Conservation (phyloP, 345 rosid species). For the Hibiscus mutabilis region DNA sequence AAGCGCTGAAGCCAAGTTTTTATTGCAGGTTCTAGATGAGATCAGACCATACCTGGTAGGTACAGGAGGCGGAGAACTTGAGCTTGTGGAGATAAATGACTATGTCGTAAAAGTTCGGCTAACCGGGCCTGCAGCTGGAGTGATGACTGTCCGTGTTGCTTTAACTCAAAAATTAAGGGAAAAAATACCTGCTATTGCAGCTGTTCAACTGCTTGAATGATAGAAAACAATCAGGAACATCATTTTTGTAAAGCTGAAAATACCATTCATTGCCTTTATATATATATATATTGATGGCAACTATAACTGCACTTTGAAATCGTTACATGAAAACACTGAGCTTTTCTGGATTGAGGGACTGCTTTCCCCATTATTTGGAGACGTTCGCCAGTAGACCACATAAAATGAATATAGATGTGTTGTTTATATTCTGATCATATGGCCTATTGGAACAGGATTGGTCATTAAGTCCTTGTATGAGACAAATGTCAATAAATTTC, state of each 20-base stretch:
- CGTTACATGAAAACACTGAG: background rate
- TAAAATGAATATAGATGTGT: too few species aligned
- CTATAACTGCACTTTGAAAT: background rate
- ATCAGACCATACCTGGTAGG: slow-evolving; percentile 86
- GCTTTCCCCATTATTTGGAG: background rate
- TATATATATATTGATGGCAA: background rate
- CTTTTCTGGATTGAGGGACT: background rate
- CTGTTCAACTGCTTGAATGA: slow-evolving; percentile 75
- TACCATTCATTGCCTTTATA: background rate
- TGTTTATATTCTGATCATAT: background rate
- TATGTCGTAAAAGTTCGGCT: slow-evolving; percentile 63
- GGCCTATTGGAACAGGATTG: background rate
- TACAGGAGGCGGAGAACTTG: slow-evolving; percentile 83
- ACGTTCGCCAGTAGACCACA: background rate
- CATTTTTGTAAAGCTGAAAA: slow-evolving; percentile 10
- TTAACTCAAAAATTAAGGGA: slow-evolving; percentile 85
- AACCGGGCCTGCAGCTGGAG: slow-evolving; percentile 82
- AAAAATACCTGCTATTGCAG: slow-evolving; percentile 67
- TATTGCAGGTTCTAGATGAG: slow-evolving; percentile 67
- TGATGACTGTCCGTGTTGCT: slow-evolving; percentile 90
- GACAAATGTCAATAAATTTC: background rate
- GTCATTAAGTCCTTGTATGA: background rate
- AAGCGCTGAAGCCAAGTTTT: background rate
- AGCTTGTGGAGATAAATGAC: slow-evolving; percentile 61
- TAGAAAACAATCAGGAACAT: background rate